Evolutionary conservation across 176 grass and related monocot species (phyloP), one percentile per base, ranked within the genome.

Genomic region (Cenchrus purpureus): DNA sequence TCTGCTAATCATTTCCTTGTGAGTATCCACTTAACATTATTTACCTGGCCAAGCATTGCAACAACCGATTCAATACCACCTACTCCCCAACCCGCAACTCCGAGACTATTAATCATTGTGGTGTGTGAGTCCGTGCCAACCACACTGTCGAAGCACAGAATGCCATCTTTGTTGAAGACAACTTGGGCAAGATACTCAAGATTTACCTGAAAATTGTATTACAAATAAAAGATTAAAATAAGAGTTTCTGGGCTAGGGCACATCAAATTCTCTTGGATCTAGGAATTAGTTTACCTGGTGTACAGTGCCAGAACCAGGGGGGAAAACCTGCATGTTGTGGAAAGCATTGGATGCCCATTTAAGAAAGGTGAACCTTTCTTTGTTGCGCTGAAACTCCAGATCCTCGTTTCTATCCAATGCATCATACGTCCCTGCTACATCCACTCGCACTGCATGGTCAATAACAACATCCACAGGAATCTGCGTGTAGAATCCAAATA

Each of bases 1-100:
- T 40, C 37, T 3, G 37, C 37, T 40, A 40, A 40, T 40, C 37
- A 3, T 40, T 40, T 40, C 37, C 37, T 40, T 40, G 37, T 40
- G 37, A 40, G 37, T 40, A 40, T 40, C 37, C 37, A 40, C 37
- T 40, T 40, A 40, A 40, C 37, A 40, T 40, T 40, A 67, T 79
- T 83, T 93, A 94, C 94, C 94, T 97, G 94, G 40, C 94, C 94
- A 84, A 97, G 91, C 94, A 97, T 94, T 82, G 91, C 34, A 84
- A 86, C 91, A 67, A 90, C 89, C 12, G 94, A 91, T 86, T 94
- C 94, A 76, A 97, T 97, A 55, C 94, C 94, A 68, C 94, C 91
- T 80, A 97, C 94, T 64, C 94, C 94, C 94, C 94, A 97, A 77
- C 94, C 94, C 84, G 89, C 94, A 90, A 97, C 89, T 64, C 94